These are phyloP conservation scores for Boletus reticuloceps DNA, from an alignment of 768 basidiomycete genomes.

Conservation along the genomic window DNA sequence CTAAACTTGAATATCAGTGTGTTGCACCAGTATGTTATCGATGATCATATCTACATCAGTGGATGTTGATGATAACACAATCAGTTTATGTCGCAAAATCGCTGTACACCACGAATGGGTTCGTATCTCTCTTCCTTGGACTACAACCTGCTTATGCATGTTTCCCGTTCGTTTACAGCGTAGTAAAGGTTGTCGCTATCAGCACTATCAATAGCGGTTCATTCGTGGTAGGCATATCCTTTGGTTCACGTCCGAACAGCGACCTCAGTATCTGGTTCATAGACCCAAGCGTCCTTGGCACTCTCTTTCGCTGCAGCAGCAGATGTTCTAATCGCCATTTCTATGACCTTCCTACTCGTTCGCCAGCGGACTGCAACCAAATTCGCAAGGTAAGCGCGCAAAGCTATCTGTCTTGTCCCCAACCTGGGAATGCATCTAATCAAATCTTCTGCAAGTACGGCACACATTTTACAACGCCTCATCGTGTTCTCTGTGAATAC, in stretches of 20 bases:
- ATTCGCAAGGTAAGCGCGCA: background rate
- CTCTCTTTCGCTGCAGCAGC: background rate
- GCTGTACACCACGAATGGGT: background rate
- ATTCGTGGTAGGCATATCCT: too few species aligned
- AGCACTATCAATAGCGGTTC: background rate
- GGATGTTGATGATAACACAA: background rate
- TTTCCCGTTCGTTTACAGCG: background rate
- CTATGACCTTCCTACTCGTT: background rate
- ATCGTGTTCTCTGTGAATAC: conserved; percentile 3
- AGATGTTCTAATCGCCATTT: background rate
- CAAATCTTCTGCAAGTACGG: background rate
- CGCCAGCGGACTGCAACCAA: background rate
- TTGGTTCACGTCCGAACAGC: too few species aligned
- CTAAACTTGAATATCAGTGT: background rate
- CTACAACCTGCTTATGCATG: background rate
- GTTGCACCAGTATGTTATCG: background rate
- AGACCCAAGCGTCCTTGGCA: background rate
- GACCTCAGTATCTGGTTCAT: background rate
- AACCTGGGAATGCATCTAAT: background rate
- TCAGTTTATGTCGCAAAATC: background rate
- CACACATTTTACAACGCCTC: conserved; percentile 7
- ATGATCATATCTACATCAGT: background rate
- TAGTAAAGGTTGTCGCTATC: background rate
- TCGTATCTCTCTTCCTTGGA: background rate
- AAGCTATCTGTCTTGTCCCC: background rate